Base-by-base conservation (phyloP, 1,284 basidiomycete genomes). In the Afroboletus lepidellus region DNA sequence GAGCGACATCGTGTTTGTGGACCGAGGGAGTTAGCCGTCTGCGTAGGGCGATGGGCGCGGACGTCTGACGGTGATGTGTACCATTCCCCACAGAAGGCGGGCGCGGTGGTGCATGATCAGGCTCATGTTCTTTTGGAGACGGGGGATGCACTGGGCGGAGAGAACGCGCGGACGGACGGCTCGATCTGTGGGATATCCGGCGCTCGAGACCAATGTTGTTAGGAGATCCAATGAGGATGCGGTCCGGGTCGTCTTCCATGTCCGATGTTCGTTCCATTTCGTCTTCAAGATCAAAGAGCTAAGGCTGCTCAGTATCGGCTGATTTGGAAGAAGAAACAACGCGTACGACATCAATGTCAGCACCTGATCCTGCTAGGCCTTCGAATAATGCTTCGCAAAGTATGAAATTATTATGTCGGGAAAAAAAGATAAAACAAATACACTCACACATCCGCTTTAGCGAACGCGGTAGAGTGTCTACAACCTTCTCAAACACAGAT, bases 201-300 rank as follows among this genome's bases (percentile, higher is more conserved):
- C 69, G 67, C 30, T 65, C 69, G 16, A 61, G 60, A 30, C 55
- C 58, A 16, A 52, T 52, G 53, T 12, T 38, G 9, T 43, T 27
- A 4, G 36, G 32, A 5, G 51, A 20, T 41, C 62, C 64, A 25
- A 58, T 62, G 60, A 57, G 46, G 12, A 33, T 38, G 27, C 12
- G 51, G 41, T 58, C 51, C 3, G 43, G 34, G 18, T 52, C 51
- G 9, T 52, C 55, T 21, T 65, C 60, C 0, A 39, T 23, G 7
- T 38, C 58, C 3, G 45, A 30, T 8, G 21, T 12, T 34, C 33
- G 57, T 44, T 30, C 50, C 38, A 59, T 52, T 37, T 65, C 61
- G 2, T 67, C 54, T 50, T 66, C 88, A 11, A 94, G 78, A 59
- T 94, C 90, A 64, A 96, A 95, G 12, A 95, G 85, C 77, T 90